Evolutionary conservation across 176 grass and related monocot species (phyloP), one percentile per base, ranked within the genome.

Genomic region (Triticum turgidum): DNA sequence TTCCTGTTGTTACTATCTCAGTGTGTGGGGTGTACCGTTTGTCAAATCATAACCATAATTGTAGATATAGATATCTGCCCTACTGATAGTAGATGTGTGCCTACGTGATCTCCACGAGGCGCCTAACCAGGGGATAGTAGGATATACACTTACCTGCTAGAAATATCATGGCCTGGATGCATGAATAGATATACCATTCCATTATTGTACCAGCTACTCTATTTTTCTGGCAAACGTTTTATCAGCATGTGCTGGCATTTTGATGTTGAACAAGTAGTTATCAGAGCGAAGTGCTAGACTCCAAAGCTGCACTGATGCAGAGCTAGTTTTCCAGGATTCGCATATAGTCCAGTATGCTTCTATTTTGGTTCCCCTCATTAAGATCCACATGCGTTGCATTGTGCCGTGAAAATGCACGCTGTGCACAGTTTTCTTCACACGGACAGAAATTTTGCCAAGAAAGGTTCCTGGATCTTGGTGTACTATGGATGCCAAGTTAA

Each of bases 101-200:
- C 42, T 29, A 13, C 13, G 42, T 75, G 72, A 14, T 75, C 24
- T 51, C 7, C 72, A 75, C 7, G 22, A 75, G 41, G 13, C 22
- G 47, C 42, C 42, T 73, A 29, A 51, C 72, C 22, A 14, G 41
- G 15, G 72, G 45, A 52, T 30, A 10, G 44, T 29, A 76, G 24
- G 73, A 76, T 76, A 5, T 51, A 76, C 73, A 52, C 20, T 38
- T 69, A 61, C 25, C 33, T 79, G n/a, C 27, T 76, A 38, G 54
- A 82, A 82, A 68, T 82, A 4, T 4, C 37, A 86, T 3, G 18
- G 32, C 80, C 58, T 58, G 64, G 38, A 41, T 41, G 39, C 39
- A 79, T 58, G 64, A 30, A 79, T 73, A 38, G 44, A 90, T 59
- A 65, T 66, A 79, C 30, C 29, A 51, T 79, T 66, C 84, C 65